Evolutionary conservation across 805 yeast genomes (phyloP).

Genomic region (Nakazawaea ambrosiae): DNA sequence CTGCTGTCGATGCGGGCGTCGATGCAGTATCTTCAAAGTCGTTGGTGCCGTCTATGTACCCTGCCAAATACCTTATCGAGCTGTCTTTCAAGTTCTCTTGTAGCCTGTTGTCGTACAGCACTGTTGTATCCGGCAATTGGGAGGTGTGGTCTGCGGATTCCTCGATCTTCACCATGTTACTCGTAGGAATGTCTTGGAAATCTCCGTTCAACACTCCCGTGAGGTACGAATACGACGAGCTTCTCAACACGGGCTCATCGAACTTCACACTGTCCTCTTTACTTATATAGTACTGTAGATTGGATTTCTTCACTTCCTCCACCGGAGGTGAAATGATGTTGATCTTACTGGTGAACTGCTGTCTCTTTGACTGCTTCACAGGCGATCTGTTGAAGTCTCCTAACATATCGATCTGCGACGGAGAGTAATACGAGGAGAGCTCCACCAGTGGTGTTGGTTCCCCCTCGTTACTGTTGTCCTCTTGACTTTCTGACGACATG

Average conservation of each 20-base stretch:
- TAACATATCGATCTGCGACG: constrained; percentile 4
- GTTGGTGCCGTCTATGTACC: no score
- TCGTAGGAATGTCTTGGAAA: background rate
- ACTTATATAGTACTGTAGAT: constrained; percentile 1
- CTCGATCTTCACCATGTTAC: background rate
- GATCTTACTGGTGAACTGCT: constrained; percentile 6
- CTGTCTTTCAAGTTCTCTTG: constrained; percentile 8
- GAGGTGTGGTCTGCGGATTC: background rate
- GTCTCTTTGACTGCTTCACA: background rate
- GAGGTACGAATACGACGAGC: constrained; percentile 9
- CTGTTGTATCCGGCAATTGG: background rate
- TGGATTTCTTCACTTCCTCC: background rate
- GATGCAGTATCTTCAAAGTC: no score
- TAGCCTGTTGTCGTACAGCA: constrained; percentile 1
- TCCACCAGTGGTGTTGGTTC: no score
- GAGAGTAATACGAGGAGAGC: constrained; percentile 4
- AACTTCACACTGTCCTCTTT: constrained; percentile 9
- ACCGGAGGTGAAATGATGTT: background rate
- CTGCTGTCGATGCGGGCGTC: no score
- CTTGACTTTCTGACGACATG: constrained; percentile 7
- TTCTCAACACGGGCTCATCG: constrained; percentile 8
- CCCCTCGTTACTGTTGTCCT: background rate
- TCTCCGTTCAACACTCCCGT: constrained; percentile 4
- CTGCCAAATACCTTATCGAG: constrained; percentile 6
- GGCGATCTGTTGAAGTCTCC: background rate